Percentiles rank a stretch among this genome's conserved stretches.
phyloP scores from a whole-genome alignment of 2,329 filamentous ascomycete species.

The Alternaria metachromatica region DNA sequence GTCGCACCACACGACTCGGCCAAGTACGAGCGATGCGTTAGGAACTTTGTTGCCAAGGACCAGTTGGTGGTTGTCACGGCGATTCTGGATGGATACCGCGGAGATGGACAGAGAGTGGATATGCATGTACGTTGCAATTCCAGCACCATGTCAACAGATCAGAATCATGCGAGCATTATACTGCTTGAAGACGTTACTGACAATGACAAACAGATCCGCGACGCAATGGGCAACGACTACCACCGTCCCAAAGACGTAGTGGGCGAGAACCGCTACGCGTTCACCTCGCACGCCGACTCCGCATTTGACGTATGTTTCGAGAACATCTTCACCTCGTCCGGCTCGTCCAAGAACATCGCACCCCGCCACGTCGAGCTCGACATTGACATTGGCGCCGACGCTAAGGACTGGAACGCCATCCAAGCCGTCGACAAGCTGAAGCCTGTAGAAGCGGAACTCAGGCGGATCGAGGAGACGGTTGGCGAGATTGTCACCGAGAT shows the following conservation, averaged over 20 bases:
- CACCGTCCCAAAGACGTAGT: conserved; percentile 87
- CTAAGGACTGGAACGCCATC: conserved; percentile 97
- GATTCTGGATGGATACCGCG: conserved; percentile 81
- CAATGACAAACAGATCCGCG: conserved; percentile 73
- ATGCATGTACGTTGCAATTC: conserved; percentile 76
- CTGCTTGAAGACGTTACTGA: not conserved
- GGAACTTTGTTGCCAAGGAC: conserved; percentile 92
- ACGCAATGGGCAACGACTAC: conserved; percentile 96
- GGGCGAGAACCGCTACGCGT: conserved; percentile 90
- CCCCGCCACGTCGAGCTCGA: conserved; percentile 84
- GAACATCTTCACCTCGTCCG: conserved; percentile 68
- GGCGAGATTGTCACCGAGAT: conserved; percentile 90
- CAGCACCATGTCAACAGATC: not conserved
- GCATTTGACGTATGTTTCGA: conserved; percentile 98
- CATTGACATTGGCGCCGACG: conserved; percentile 94
- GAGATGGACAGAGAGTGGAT: conserved; percentile 91
- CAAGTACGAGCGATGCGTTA: conserved; percentile 84
- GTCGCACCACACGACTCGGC: conserved; percentile 66
- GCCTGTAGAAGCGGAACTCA: conserved; percentile 92
- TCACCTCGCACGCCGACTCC: conserved; percentile 89
- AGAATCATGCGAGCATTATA: not conserved
- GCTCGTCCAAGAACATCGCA: conserved; percentile 43
- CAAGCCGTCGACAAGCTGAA: conserved; percentile 97
- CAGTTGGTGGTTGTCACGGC: conserved; percentile 96
- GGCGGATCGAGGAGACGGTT: conserved; percentile 89